Evolutionary conservation across 192 early-diverging fungal species (phyloP), one percentile per base, ranked within the genome.

Genomic region (Mortierella antarctica): DNA sequence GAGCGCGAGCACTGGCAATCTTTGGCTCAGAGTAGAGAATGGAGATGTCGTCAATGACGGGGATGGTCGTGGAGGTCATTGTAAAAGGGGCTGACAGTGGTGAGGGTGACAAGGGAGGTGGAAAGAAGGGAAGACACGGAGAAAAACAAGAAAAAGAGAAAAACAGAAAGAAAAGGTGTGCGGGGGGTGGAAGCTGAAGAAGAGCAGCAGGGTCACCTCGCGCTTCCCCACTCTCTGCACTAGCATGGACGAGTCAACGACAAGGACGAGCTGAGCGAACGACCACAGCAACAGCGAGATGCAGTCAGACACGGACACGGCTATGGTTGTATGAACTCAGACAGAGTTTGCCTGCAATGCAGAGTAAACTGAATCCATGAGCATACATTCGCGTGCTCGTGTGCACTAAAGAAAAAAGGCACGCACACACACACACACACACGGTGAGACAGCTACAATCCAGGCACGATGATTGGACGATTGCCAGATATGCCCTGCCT

Each of bases 1-100:
- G 90, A 31, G 55, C 58, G 23, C 70, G 77, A 11, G 77, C 77
- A 15, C 63, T 48, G 8, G 57, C 59, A 39, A 80, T 23, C 65
- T 80, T 80, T 61, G 69, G 70, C 13, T 60, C 70, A 3, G 77
- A 80, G 60, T 80, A 80, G 55, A 80, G 77, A 57, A 72, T 59
- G 12, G 70, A 71, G 59, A 80, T 80, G 77, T 80, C 70, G 20
- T 71, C 54, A 41, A 80, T 80, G 58, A 72, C 42, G 14, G 77
- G 77, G 60, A 80, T 72, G 48, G 60, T 57, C 7, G 63, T 15
- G 7, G 57, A 65, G 11, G 56, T 61, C 61, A 64, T 78, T 23
- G 39, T 68, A 44, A n/a, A 31, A 31, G 31, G 31, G 31, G 31
- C 31, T 31, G 31, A 31, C 31, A 31, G 31, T 31, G 31, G 31